Percentiles rank a stretch among this genome's conserved stretches.
Evolutionary conservation across 768 basidiomycete genomes (phyloP).

Genomic region (Pulveroboletus sp.): DNA sequence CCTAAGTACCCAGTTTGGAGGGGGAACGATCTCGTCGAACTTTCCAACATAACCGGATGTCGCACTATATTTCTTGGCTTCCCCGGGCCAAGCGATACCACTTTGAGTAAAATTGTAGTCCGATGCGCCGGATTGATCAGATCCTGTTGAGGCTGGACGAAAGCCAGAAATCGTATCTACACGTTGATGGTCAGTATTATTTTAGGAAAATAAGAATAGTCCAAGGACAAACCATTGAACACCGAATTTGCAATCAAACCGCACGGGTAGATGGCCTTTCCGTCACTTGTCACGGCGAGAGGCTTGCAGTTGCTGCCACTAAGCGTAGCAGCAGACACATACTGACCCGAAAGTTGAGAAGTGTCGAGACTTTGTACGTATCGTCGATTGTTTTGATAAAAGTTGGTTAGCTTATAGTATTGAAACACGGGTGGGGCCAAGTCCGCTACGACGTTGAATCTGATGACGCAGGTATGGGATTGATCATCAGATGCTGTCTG

Average conservation of each 20-base stretch:
- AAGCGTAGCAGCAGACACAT: conserved; percentile 45
- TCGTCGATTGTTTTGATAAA: conserved; percentile 97
- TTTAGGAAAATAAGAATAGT: neutral
- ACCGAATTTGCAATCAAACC: conserved; percentile 95
- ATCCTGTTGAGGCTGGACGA: conserved; percentile 38
- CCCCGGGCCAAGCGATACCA: conserved; percentile 95
- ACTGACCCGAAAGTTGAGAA: conserved; percentile 78
- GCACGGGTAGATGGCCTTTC: conserved; percentile 82
- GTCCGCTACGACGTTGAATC: conserved; percentile 79
- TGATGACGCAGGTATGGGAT: conserved; percentile 64
- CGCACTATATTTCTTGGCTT: conserved; percentile 81
- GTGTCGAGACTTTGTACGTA: conserved; percentile 91
- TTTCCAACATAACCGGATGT: conserved; percentile 49
- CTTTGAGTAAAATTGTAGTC: conserved; percentile 70
- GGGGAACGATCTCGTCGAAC: conserved; percentile 72
- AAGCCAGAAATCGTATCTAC: conserved; percentile 79
- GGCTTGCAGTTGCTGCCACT: conserved; percentile 85
- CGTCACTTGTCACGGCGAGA: conserved; percentile 48
- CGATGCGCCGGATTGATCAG: conserved; percentile 37
- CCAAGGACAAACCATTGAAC: conserved; percentile 72
- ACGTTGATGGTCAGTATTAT: neutral
- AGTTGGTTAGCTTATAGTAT: conserved; percentile 96
- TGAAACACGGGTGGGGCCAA: conserved; percentile 74
- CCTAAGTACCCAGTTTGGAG: conserved; percentile 82
- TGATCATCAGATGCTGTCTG: conserved; percentile 43